phyloP scores from a whole-genome alignment of 805 yeast species.

The Phaffomyces thermotolerans region DNA sequence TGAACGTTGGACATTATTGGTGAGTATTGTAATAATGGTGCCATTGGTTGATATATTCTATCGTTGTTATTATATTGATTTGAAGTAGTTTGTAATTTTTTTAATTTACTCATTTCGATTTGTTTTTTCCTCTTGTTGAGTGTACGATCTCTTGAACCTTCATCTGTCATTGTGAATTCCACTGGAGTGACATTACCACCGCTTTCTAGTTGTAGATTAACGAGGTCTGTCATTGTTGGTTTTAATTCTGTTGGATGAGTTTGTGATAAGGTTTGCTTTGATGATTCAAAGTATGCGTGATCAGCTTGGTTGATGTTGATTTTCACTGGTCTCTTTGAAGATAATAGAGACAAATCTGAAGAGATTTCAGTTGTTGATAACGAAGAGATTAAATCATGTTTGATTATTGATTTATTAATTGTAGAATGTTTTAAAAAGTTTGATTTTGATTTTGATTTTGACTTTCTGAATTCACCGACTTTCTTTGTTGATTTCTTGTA shows the following conservation, averaged over 20 bases:
- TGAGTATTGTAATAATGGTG: too few relatives aligned
- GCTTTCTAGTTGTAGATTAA: conserved; percentile 18
- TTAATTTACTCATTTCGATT: too few relatives aligned
- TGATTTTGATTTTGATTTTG: too few relatives aligned
- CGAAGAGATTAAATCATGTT: not conserved
- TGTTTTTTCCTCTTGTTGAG: not conserved
- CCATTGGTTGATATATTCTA: too few relatives aligned
- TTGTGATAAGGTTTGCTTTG: conserved; percentile 3
- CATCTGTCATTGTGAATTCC: not conserved
- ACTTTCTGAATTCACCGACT: too few relatives aligned
- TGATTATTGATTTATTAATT: too few relatives aligned
- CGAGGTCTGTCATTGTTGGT: conserved; percentile 24
- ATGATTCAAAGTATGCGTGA: conserved; percentile 15
- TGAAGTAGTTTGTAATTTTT: too few relatives aligned
- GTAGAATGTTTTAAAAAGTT: too few relatives aligned
- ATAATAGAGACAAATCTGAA: not conserved
- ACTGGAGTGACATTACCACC: conserved; percentile 6
- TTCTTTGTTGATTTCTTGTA: conserved; percentile 8
- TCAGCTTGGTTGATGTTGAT: conserved; percentile 8
- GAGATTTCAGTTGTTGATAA: conserved; percentile 1
- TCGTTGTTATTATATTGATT: too few relatives aligned
- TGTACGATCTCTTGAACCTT: not conserved
- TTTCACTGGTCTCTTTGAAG: too few relatives aligned
- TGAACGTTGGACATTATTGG: too few relatives aligned
- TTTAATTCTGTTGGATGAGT: conserved; percentile 4